Conservation (phyloP, 768 basidiomycete genomes). For the Lactifluus piperatus region DNA sequence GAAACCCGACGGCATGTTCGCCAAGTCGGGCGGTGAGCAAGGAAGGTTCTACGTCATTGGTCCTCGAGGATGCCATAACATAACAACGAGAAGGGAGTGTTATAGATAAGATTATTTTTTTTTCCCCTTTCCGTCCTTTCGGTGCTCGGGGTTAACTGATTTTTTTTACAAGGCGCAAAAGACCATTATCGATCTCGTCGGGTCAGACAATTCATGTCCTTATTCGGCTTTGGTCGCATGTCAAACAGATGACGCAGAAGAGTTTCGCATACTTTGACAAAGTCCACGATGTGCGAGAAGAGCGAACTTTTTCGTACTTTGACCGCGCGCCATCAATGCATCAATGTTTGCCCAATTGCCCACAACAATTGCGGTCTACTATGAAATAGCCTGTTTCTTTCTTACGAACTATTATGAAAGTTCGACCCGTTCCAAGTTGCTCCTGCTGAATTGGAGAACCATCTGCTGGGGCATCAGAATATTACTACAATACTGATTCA, state of each 20-base stretch:
- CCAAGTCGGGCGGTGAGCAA: slow-evolving; percentile 42
- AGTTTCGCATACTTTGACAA: slow-evolving; percentile 60
- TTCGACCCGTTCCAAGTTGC: slow-evolving; percentile 23
- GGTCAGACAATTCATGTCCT: slow-evolving; percentile 30
- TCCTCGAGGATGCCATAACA: slow-evolving; percentile 38
- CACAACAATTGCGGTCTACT: background rate
- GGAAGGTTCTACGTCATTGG: slow-evolving; percentile 47
- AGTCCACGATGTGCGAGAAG: slow-evolving; percentile 42
- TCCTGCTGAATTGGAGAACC: slow-evolving; percentile 32
- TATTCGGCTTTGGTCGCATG: background rate
- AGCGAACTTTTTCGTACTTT: slow-evolving; percentile 48
- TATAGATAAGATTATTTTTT: no score
- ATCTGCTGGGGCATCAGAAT: slow-evolving; percentile 33
- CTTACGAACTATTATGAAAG: background rate
- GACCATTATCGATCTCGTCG: slow-evolving; percentile 57
- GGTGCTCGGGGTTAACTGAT: background rate
- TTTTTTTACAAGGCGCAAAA: slow-evolving; percentile 44
- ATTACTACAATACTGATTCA: no score
- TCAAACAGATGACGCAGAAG: slow-evolving; percentile 33
- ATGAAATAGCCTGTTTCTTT: no score
- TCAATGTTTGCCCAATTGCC: slow-evolving; percentile 37
- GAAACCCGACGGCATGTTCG: slow-evolving; percentile 45
- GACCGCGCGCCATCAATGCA: no score
- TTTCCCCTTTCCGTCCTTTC: background rate
- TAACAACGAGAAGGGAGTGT: slow-evolving; percentile 50